These are phyloP conservation scores for Rhizomucor pusillus DNA, from an alignment of 371 early-diverging fungal species.

Conservation along the genomic window DNA sequence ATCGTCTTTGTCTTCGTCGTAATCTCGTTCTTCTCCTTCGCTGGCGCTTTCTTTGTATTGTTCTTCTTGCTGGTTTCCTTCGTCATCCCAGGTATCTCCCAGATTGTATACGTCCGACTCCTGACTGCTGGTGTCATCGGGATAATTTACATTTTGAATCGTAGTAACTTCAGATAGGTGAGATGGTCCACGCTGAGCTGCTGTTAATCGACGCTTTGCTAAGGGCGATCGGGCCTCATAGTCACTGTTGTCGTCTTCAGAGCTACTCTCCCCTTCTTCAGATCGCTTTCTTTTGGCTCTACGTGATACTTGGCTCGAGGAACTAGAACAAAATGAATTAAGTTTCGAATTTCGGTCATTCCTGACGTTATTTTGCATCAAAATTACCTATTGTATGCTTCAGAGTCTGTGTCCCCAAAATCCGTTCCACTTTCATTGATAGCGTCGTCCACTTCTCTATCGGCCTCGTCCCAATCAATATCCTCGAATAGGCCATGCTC, in stretches of 20 bases:
- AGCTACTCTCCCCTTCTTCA: conserved; percentile 14
- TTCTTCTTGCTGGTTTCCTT: conserved; percentile 1
- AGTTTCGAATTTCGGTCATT: no score
- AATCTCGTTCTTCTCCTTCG: conserved; percentile 16
- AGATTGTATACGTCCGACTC: conserved; percentile 15
- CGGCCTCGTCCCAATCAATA: conserved; percentile 56
- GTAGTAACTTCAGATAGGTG: conserved; percentile 31
- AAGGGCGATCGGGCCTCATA: conserved; percentile 12
- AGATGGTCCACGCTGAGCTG: conserved; percentile 24
- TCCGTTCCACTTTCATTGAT: conserved; percentile 58
- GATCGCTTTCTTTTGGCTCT: conserved; percentile 25
- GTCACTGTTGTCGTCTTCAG: conserved; percentile 34
- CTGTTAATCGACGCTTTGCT: conserved; percentile 14
- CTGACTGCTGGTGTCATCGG: conserved; percentile 3
- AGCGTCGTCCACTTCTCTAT: conserved; percentile 58
- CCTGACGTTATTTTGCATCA: no score
- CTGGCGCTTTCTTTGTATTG: conserved; percentile 1
- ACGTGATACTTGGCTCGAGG: neutral
- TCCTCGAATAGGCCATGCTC: conserved; percentile 46
- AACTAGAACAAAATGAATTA: neutral
- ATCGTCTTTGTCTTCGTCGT: conserved; percentile 14
- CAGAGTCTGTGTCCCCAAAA: conserved; percentile 42
- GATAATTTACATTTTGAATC: neutral
- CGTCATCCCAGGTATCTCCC: conserved; percentile 6
- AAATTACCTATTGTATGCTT: conserved; percentile 19